Evolutionary conservation across 805 yeast genomes (phyloP).

Genomic region (Ogataea glucozyma): DNA sequence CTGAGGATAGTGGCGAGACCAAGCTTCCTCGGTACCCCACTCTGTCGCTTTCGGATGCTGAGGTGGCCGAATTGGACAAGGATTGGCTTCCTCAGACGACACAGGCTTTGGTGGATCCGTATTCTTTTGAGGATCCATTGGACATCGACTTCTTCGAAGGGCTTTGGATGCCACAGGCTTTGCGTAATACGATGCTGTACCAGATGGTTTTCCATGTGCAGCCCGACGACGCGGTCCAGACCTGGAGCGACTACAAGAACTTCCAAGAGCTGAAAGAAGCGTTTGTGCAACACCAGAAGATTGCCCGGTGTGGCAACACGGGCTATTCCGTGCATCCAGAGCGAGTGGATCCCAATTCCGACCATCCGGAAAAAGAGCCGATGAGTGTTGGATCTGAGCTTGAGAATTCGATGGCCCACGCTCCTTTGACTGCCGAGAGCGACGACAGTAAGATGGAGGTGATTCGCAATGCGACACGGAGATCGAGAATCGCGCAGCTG

Average conservation of each 20-base stretch:
- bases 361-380: background rate
- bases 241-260: conserved; percentile 88
- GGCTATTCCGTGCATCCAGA: too few species aligned
- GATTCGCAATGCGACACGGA: conserved; percentile 24
- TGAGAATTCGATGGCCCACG: conserved; percentile 7
- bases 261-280: conserved; percentile 61
- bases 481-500: conserved; percentile 31
- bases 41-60: conserved; percentile 45
- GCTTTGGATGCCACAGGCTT: conserved; percentile 79
- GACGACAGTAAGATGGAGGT: conserved; percentile 12
- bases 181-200: conserved; percentile 78
- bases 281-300: conserved; percentile 40
- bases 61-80: conserved; percentile 41
- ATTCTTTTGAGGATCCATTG: conserved; percentile 84
- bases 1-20: conserved; percentile 36
- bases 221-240: conserved; percentile 87
- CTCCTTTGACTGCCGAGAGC: conserved; percentile 11
- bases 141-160: conserved; percentile 81
- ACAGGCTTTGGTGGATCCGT: conserved; percentile 73
- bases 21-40: conserved; percentile 23
- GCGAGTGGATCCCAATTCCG: too few species aligned
- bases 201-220: conserved; percentile 89
- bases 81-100: conserved; percentile 37
- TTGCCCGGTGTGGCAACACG: background rate
- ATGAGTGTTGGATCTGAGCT: background rate